Evolutionary conservation across 176 grass and related monocot genomes (phyloP).

Genomic region (Carex pumila): DNA sequence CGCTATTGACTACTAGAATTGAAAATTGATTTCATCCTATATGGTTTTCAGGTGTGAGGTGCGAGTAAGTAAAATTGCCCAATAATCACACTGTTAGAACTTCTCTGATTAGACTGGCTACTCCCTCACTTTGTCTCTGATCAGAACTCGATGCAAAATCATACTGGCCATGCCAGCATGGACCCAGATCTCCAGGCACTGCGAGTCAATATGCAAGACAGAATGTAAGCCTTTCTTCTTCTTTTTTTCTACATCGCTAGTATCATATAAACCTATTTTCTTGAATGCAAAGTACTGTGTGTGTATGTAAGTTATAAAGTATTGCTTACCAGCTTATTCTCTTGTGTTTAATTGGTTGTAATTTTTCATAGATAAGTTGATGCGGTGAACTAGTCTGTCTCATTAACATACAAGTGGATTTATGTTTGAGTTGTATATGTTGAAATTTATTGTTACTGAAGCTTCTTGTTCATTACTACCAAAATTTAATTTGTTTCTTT

Average conservation of each 20-base stretch:
- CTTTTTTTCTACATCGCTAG: not conserved
- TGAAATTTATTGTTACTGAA: not conserved
- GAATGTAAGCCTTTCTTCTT: constrained; percentile 47
- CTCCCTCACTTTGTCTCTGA: no score
- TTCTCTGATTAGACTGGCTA: no score
- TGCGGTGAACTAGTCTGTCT: not conserved
- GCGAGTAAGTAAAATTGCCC: no score
- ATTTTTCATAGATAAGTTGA: not conserved
- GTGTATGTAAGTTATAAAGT: not conserved
- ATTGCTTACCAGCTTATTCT: not conserved
- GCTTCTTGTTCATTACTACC: not conserved
- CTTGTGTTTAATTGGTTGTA: not conserved
- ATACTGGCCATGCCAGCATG: not conserved
- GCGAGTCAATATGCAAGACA: constrained; percentile 35
- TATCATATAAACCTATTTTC: not conserved
- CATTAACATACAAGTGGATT: not conserved
- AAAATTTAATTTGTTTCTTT: not conserved
- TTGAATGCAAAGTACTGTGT: not conserved
- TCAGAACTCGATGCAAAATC: constrained; percentile 28
- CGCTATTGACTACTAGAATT: no score
- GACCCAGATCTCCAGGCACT: constrained; percentile 34
- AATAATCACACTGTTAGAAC: no score
- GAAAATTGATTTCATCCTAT: no score
- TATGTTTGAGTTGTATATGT: not conserved
- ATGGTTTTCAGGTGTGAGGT: no score